Evolutionary conservation across 1,284 basidiomycete species (phyloP).

Genomic region (Melanopsichium pennsylvanicum): DNA sequence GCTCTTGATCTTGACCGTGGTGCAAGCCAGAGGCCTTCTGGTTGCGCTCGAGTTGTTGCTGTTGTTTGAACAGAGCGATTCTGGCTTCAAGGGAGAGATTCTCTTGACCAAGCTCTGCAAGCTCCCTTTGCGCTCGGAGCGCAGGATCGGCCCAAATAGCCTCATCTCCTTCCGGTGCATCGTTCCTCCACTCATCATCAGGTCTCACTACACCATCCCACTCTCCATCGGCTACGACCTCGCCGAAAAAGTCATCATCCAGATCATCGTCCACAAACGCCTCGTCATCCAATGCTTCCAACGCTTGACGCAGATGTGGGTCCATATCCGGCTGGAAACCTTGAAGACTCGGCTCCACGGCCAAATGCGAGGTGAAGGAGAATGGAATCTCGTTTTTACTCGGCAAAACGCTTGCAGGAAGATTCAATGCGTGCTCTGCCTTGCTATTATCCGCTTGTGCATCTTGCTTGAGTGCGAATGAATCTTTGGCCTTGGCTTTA

Average conservation of each 20-base stretch:
- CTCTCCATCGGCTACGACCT: conserved; percentile 73
- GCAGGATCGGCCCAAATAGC: conserved; percentile 55
- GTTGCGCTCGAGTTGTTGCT: conserved; percentile 35
- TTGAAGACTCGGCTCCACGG: conserved; percentile 65
- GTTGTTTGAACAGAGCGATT: conserved; percentile 61
- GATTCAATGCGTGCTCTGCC: conserved; percentile 38
- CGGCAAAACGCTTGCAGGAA: conserved; percentile 73
- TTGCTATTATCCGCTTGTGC: conserved; percentile 6
- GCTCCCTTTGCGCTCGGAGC: conserved; percentile 42
- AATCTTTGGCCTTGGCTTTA: conserved; percentile 44
- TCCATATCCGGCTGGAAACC: conserved; percentile 97
- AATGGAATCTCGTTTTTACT: conserved; percentile 46
- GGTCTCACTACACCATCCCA: conserved; percentile 38
- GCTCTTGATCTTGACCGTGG: conserved; percentile 6
- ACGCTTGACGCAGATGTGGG: conserved; percentile 87
- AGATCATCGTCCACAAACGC: conserved; percentile 72
- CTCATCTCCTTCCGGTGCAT: conserved; percentile 61
- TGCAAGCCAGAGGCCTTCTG: conserved; percentile 6
- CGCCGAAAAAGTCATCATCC: conserved; percentile 69
- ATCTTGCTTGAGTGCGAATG: conserved; percentile 47
- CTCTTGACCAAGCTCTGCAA: conserved; percentile 35
- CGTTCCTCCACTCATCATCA: conserved; percentile 53
- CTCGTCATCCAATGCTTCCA: conserved; percentile 96
- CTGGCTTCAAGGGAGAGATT: conserved; percentile 57
- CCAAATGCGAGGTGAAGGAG: conserved; percentile 33